phyloP scores from a whole-genome alignment of 805 yeast species.

The Zygosaccharomyces gambellarensis region DNA sequence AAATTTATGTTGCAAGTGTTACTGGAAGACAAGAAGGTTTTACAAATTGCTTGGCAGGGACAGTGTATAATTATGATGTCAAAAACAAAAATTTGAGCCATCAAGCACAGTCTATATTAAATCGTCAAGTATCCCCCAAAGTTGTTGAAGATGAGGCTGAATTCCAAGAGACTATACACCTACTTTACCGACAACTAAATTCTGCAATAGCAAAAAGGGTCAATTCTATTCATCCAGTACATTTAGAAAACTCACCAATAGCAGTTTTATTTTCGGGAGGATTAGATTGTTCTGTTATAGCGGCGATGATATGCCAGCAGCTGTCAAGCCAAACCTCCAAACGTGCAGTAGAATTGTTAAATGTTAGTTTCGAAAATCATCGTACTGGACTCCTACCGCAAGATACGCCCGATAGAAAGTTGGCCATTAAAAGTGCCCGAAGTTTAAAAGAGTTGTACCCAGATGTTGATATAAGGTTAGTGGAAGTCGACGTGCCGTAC shows the following conservation, averaged over 20 bases:
- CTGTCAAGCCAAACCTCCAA: constrained; percentile 17
- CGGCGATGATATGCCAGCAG: constrained; percentile 42
- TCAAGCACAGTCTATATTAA: constrained; percentile 11
- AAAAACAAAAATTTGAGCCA: constrained; percentile 17
- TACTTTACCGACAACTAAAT: constrained; percentile 32
- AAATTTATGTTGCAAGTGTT: constrained; percentile 45
- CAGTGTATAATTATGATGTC: constrained; percentile 43
- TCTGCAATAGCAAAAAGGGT: constrained; percentile 47
- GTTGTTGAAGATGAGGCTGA: constrained; percentile 20
- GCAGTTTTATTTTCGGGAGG: constrained; percentile 91
- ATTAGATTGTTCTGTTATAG: constrained; percentile 81
- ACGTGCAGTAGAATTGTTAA: constrained; percentile 62
- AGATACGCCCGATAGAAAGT: constrained; percentile 80
- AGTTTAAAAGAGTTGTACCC: constrained; percentile 45
- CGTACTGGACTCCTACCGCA: constrained; percentile 56
- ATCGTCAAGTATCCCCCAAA: constrained; percentile 19
- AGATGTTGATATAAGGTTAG: constrained; percentile 41
- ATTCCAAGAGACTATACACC: constrained; percentile 8
- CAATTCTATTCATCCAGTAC: constrained; percentile 56
- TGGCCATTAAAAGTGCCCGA: constrained; percentile 62
- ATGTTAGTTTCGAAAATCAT: constrained; percentile 90
- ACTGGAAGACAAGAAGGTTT: constrained; percentile 33
- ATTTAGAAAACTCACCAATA: constrained; percentile 37
- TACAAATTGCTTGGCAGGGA: constrained; percentile 53
- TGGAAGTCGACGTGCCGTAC: constrained; percentile 72